Evolutionary conservation across 2,329 filamentous ascomycete species (phyloP).

Genomic region (Fusarium solani-melongenae): DNA sequence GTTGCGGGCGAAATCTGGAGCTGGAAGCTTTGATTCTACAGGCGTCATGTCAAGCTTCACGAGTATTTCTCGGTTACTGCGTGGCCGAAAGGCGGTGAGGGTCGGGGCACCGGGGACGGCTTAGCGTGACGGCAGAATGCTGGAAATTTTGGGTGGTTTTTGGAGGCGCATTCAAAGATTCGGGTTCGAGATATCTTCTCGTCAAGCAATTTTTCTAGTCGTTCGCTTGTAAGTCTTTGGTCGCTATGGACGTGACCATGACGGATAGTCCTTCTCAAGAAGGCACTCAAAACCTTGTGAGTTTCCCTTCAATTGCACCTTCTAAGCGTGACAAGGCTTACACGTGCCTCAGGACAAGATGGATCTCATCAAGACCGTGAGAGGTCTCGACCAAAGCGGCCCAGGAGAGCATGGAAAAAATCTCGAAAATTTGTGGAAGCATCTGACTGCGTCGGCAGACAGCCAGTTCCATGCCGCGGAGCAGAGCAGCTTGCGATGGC

Average conservation of each 20-base stretch:
- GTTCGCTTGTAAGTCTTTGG: conserved; percentile 4
- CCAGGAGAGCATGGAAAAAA: conserved; percentile 58
- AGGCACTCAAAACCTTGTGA: conserved; percentile 20
- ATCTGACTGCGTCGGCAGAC: conserved; percentile 55
- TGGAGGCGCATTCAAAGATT: conserved; percentile 37
- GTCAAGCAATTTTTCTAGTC: conserved; percentile 15
- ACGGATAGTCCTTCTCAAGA: conserved; percentile 13
- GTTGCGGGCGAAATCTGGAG: conserved; percentile 40
- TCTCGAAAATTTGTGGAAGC: conserved; percentile 61
- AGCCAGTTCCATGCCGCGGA: conserved; percentile 64
- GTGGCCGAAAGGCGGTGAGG: conserved; percentile 59
- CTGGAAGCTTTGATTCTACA: conserved; percentile 40
- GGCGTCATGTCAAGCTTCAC: conserved; percentile 51
- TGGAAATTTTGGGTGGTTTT: conserved; percentile 53
- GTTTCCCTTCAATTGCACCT: conserved; percentile 8
- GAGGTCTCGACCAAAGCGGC: conserved; percentile 65
- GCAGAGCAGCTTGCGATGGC: conserved; percentile 69
- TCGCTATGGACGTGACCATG: conserved; percentile 39
- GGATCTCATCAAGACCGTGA: conserved; percentile 63
- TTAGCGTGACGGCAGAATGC: conserved; percentile 57
- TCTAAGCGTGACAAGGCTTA: conserved; percentile 29
- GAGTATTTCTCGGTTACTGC: conserved; percentile 52
- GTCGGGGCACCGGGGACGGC: conserved; percentile 30
- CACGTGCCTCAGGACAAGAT: conserved; percentile 43
- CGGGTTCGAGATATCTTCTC: conserved; percentile 25